A percentile compares a stretch with the other conserved stretches of the same genome.
Evolutionary conservation across 768 basidiomycete species (phyloP).

Genomic region (Tulasnella sp.): DNA sequence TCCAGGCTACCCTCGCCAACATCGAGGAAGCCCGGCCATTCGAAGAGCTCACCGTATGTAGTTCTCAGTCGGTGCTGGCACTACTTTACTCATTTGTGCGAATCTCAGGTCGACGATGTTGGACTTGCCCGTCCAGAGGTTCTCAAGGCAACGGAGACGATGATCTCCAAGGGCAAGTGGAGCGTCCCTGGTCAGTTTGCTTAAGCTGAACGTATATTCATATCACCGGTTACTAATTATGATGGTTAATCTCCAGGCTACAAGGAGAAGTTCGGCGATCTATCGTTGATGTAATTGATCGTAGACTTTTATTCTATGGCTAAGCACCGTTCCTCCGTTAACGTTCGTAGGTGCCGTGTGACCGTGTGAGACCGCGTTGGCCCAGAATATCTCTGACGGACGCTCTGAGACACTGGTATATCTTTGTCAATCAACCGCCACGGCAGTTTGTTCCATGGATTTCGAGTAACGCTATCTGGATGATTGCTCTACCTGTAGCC

Average conservation of each 20-base stretch:
- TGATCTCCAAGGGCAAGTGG: slow-evolving; percentile 98
- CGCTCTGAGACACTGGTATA: too few relatives aligned
- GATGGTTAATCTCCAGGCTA: slow-evolving; percentile 44
- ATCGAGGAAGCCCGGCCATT: slow-evolving; percentile 96
- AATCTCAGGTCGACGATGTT: slow-evolving; percentile 71
- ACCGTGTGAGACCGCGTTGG: too few relatives aligned
- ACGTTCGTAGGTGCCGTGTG: background rate
- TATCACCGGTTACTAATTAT: slow-evolving; percentile 10
- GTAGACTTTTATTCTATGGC: background rate
- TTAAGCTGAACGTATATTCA: background rate
- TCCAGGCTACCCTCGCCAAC: slow-evolving; percentile 89
- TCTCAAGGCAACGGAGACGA: slow-evolving; percentile 80
- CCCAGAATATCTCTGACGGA: too few relatives aligned
- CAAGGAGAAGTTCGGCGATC: slow-evolving; percentile 95
- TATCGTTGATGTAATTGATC: slow-evolving; percentile 46
- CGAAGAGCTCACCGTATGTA: slow-evolving; percentile 88
- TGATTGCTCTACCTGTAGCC: too few relatives aligned
- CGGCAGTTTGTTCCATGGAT: too few relatives aligned
- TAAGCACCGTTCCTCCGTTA: background rate
- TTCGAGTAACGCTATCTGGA: too few relatives aligned
- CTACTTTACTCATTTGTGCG: background rate
- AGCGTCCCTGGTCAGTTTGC: slow-evolving; percentile 73
- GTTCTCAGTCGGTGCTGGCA: background rate
- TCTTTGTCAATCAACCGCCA: too few relatives aligned
- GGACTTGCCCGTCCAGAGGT: slow-evolving; percentile 89